Evolutionary conservation across 805 yeast species (phyloP).

Genomic region (Kodamaea jinghongensis): DNA sequence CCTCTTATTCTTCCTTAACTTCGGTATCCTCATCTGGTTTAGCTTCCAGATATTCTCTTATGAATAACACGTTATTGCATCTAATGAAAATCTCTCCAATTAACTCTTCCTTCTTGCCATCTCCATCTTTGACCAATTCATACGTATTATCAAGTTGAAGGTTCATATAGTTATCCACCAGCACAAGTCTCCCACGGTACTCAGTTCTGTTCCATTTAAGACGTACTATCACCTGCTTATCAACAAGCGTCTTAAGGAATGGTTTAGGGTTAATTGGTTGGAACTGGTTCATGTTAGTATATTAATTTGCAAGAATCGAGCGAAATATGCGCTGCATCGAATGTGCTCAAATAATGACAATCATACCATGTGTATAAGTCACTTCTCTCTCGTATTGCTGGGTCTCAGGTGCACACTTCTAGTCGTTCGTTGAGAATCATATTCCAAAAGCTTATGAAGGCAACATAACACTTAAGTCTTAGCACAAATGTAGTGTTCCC

Average conservation of each 20-base stretch:
- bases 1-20: not conserved
- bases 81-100: slow-evolving; percentile 28
- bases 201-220: slow-evolving; percentile 90
- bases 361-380: no score
- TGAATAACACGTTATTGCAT: slow-evolving; percentile 28
- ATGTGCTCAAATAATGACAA: no score
- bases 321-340: no score
- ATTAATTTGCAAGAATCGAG: no score
- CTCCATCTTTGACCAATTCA: slow-evolving; percentile 47
- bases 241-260: slow-evolving; percentile 74
- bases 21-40: no score
- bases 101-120: slow-evolving; percentile 23
- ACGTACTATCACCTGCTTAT: slow-evolving; percentile 68
- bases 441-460: no score
- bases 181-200: slow-evolving; percentile 71
- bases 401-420: no score
- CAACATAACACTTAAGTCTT: no score
- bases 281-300: slow-evolving; percentile 3
- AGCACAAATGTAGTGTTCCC: no score
- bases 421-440: no score
- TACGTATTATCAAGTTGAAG: slow-evolving; percentile 61
- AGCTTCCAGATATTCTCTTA: slow-evolving; percentile 14
- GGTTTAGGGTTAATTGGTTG: slow-evolving; percentile 84
- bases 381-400: no score
- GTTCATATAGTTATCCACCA: slow-evolving; percentile 93